Percentiles rank a stretch among this genome's conserved stretches.
These are phyloP conservation scores for Rhizopogon vulgaris DNA, from an alignment of 768 basidiomycete species.

Conservation along the genomic window DNA sequence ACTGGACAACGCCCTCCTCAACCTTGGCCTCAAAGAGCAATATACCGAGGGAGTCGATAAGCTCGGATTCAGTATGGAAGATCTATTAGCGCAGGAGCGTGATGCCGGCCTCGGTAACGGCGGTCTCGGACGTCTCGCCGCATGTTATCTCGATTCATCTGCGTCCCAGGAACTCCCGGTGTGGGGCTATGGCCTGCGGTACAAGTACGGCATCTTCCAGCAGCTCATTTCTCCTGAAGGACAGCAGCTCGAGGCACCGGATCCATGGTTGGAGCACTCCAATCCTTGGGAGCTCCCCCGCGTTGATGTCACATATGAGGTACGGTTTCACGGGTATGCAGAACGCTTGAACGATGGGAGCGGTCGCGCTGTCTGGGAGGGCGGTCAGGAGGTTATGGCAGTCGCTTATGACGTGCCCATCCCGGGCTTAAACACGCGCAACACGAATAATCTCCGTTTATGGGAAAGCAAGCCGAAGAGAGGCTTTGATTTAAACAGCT, in stretches of 20 bases:
- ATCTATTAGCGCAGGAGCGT: slow-evolving; percentile 81
- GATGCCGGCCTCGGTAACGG: slow-evolving; percentile 96
- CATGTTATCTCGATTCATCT: slow-evolving; percentile 94
- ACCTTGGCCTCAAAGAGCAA: slow-evolving; percentile 76
- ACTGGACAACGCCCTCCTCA: slow-evolving; percentile 78
- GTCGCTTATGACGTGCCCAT: slow-evolving; percentile 95
- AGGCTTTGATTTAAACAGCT: slow-evolving; percentile 90
- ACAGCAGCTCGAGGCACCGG: slow-evolving; percentile 83
- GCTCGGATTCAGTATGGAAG: slow-evolving; percentile 89
- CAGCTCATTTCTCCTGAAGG: slow-evolving; percentile 82
- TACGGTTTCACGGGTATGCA: slow-evolving; percentile 86
- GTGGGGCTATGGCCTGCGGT: slow-evolving; percentile 93
- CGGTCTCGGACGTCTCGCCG: slow-evolving; percentile 91
- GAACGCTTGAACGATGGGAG: slow-evolving; percentile 58
- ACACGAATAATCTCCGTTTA: slow-evolving; percentile 83
- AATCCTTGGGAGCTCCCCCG: slow-evolving; percentile 89
- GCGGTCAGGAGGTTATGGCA: slow-evolving; percentile 91
- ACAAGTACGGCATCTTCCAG: slow-evolving; percentile 96
- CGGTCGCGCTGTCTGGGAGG: slow-evolving; percentile 67
- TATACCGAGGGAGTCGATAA: slow-evolving; percentile 61
- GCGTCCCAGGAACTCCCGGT: slow-evolving; percentile 87
- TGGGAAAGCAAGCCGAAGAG: slow-evolving; percentile 86
- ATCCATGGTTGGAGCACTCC: slow-evolving; percentile 85
- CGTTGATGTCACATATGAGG: slow-evolving; percentile 76
- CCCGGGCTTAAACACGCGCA: slow-evolving; percentile 73